These are phyloP conservation scores for Ottelia alismoides DNA, from an alignment of 106 monocot genomes.

Conservation along the genomic window DNA sequence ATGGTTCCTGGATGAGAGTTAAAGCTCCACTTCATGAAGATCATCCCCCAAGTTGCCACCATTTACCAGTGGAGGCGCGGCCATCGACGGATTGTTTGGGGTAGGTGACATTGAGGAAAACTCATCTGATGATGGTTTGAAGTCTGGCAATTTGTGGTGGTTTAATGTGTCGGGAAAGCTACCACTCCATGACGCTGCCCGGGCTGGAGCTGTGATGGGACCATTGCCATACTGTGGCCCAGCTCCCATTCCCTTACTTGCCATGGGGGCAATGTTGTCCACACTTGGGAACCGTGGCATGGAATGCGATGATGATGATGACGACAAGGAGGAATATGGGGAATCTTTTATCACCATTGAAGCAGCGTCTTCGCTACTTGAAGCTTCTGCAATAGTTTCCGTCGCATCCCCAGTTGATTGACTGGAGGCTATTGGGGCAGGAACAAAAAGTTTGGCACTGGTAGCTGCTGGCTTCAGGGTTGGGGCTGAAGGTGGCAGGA, in stretches of 20 bases:
- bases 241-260: constrained; percentile 7
- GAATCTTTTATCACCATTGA: constrained; percentile 14
- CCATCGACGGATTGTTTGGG: constrained; percentile 6
- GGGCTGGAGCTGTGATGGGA: constrained; percentile 12
- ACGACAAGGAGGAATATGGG: constrained; percentile 8
- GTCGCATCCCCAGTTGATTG: constrained; percentile 16
- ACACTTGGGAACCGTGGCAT: constrained; percentile 74
- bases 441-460: constrained; percentile 74
- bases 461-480: constrained; percentile 42
- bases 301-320: constrained; percentile 21
- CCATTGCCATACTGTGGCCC: constrained; percentile 11
- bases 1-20: too few relatives aligned
- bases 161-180: constrained; percentile 14
- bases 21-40: constrained; percentile 74
- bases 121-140: constrained; percentile 4
- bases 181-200: constrained; percentile 74
- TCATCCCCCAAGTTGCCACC: constrained; percentile 34
- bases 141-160: neutral
- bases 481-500: constrained; percentile 43
- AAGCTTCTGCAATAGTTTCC: constrained; percentile 9
- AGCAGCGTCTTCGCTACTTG: constrained; percentile 13
- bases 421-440: constrained; percentile 27
- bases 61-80: constrained; percentile 9
- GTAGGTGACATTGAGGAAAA: constrained; percentile 1
- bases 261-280: constrained; percentile 41